Conservation (phyloP, 306 rosid species). For the Quercus variabilis region DNA sequence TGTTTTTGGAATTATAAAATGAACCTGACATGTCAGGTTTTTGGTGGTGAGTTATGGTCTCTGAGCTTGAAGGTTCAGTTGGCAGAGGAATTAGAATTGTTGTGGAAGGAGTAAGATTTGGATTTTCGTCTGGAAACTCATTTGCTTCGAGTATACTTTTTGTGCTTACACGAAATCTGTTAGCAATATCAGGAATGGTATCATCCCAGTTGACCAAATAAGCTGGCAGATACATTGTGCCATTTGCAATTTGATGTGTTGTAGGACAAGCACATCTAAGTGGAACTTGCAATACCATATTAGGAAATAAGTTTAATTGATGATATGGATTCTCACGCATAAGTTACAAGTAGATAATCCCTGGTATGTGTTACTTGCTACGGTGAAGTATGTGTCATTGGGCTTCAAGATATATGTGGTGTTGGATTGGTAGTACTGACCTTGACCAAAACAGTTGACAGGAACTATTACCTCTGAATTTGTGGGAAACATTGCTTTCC, state of each 20-base stretch:
- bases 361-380: conserved; percentile 42
- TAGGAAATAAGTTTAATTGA: conserved; percentile 18
- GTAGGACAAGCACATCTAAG: conserved; percentile 80
- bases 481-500: conserved; percentile 21
- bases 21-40: not conserved
- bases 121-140: conserved; percentile 31
- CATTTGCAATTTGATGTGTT: conserved; percentile 26
- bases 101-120: conserved; percentile 31
- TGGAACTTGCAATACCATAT: conserved; percentile 47
- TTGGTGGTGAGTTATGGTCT: conserved; percentile 20
- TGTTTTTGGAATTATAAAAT: conserved; percentile 6
- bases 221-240: conserved; percentile 46
- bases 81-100: conserved; percentile 61
- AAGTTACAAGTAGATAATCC: conserved; percentile 64
- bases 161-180: conserved; percentile 39
- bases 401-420: conserved; percentile 12
- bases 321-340: conserved; percentile 34
- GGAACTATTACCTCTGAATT: conserved; percentile 62
- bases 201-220: conserved; percentile 45
- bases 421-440: conserved; percentile 42
- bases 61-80: conserved; percentile 41
- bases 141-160: conserved; percentile 43
- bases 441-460: conserved; percentile 45
- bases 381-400: conserved; percentile 18
- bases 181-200: conserved; percentile 21